phyloP scores from a whole-genome alignment of 176 grass and related monocot genomes.

The Triticum turgidum region DNA sequence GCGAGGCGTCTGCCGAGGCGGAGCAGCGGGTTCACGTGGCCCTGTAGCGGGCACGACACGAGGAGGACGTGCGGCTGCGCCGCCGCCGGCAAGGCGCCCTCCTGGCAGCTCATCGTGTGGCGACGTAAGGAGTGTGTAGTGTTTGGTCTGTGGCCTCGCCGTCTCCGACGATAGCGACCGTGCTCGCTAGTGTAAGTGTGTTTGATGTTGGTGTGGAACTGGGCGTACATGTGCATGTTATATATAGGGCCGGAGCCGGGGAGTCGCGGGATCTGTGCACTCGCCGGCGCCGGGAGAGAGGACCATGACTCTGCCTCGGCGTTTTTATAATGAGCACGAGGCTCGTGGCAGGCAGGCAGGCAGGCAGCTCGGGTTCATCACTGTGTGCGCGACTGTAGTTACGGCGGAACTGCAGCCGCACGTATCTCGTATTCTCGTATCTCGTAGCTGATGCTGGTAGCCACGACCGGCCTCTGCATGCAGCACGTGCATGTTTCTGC shows the following conservation, averaged over 20 bases:
- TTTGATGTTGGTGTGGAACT: too few relatives aligned
- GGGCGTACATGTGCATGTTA: neutral
- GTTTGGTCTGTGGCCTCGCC: neutral
- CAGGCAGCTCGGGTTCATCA: neutral
- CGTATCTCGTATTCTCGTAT: too few relatives aligned
- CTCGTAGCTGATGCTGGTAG: neutral
- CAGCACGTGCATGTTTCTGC: neutral
- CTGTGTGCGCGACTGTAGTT: too few relatives aligned
- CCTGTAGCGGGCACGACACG: constrained; percentile 50
- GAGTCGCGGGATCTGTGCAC: neutral
- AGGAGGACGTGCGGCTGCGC: constrained; percentile 49
- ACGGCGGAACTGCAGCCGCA: too few relatives aligned
- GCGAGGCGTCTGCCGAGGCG: constrained; percentile 51
- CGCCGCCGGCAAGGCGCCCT: neutral
- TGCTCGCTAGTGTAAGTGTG: too few relatives aligned
- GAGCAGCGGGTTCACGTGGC: constrained; percentile 64
- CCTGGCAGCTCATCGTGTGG: neutral
- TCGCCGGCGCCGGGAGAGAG: neutral
- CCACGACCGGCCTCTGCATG: neutral
- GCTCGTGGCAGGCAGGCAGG: neutral
- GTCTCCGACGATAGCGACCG: neutral
- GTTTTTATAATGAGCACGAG: constrained; percentile 1
- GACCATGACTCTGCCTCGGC: neutral
- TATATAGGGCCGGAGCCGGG: neutral
- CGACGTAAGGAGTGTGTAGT: too few relatives aligned